Conservation (phyloP, 495 filamentous ascomycete species). For the Podospora australis region DNA sequence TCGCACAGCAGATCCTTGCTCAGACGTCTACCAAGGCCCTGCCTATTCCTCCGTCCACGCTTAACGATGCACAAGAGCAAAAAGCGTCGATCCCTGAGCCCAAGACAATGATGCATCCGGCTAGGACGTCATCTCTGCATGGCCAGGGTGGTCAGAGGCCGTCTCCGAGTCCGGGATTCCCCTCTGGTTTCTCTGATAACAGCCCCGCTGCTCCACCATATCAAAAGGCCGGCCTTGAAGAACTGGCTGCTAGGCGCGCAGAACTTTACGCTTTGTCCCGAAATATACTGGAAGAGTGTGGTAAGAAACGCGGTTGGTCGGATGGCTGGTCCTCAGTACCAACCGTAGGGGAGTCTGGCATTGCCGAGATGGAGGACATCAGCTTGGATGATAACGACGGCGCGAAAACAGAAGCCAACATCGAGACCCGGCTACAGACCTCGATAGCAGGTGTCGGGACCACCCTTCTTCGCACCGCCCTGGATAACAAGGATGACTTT, state of each 20-base stretch:
- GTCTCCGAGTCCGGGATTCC: slow-evolving; percentile 43
- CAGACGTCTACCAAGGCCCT: slow-evolving; percentile 67
- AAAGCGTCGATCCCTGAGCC: slow-evolving; percentile 52
- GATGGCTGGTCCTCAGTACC: slow-evolving; percentile 67
- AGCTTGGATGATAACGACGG: slow-evolving; percentile 40
- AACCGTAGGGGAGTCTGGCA: slow-evolving; percentile 44
- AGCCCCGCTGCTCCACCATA: slow-evolving; percentile 29
- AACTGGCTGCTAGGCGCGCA: slow-evolving; percentile 74
- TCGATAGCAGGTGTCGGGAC: slow-evolving; percentile 46
- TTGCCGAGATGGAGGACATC: slow-evolving; percentile 50
- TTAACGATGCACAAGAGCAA: slow-evolving; percentile 41
- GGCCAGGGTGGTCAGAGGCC: slow-evolving; percentile 28
- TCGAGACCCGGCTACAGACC: slow-evolving; percentile 9
- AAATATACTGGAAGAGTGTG: slow-evolving; percentile 68
- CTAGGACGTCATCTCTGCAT: slow-evolving; percentile 46
- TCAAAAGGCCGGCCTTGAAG: slow-evolving; percentile 64
- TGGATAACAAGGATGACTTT: slow-evolving; percentile 43
- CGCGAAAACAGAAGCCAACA: slow-evolving; percentile 21
- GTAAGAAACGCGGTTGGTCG: slow-evolving; percentile 65
- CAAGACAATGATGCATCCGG: slow-evolving; percentile 59
- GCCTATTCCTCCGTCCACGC: slow-evolving; percentile 56
- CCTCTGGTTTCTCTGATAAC: slow-evolving; percentile 28
- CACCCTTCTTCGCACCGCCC: slow-evolving; percentile 42
- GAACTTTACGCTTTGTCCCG: slow-evolving; percentile 75
- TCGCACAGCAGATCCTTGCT: slow-evolving; percentile 67